Evolutionary conservation across 345 rosid genomes (phyloP), one percentile per base, ranked within the genome.

Genomic region (Salix dunnii): DNA sequence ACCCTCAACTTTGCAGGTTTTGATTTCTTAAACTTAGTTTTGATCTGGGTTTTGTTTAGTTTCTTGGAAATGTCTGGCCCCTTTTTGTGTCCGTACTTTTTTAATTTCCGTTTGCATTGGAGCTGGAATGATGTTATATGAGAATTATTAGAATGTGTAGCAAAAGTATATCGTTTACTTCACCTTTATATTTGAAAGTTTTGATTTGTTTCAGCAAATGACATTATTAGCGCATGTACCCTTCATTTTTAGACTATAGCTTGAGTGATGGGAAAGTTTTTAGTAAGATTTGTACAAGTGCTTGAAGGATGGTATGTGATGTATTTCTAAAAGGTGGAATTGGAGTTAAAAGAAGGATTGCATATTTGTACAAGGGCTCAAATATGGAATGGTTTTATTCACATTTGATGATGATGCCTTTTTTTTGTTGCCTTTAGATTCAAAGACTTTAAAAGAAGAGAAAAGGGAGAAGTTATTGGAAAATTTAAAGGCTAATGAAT

Each of bases 391-490:
- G 27, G 40, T 53, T 65, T 35, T 17, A 1, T n/a, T 16, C 8
- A 3, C 4, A 67, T 23, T 49, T 66, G 49, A 73, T 38, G 12
- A 36, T 73, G 6, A 5, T 0, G 4, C 4, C 12, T 71, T 58
- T 27, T 48, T 78, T 63, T 46, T 21, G 38, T 31, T 58, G 63
- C 53, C 18, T 55, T 73, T 82, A 91, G 99, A 96, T 86, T 93
- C 99, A 13, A 96, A 96, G 89, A 93, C 94, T n/a, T 81, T 96
- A 9, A 96, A 93, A 82, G 97, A 96, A 79, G 98, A 93, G 70
- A 93, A 92, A 83, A 87, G 98, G 86, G 97, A 96, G 83, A 95
- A 89, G 27, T 75, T 93, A 58, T 96, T 89, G 70, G 99, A 91
- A 82, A 84, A 46, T 49, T 79, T 93, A 60, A 92, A 96, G 87